These are phyloP conservation scores for Piromyces finnis DNA, from an alignment of 192 early-diverging fungal species.

Conservation along the genomic window DNA sequence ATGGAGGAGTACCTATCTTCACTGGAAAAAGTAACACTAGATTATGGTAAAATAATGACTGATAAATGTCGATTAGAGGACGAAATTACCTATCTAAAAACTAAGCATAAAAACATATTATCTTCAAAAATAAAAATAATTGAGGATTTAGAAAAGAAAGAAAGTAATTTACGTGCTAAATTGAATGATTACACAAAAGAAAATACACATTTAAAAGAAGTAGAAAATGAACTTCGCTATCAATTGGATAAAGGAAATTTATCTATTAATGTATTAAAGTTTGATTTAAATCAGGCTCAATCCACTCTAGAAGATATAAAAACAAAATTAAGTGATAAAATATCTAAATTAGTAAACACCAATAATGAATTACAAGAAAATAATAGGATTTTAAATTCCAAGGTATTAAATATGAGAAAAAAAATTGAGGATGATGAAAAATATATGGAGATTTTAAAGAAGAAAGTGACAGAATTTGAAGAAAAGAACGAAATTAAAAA, in stretches of 20 bases:
- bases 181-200: not conserved
- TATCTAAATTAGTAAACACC: not conserved
- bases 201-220: not conserved
- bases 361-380: not conserved
- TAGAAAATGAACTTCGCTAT: not conserved
- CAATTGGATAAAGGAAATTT: not conserved
- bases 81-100: not conserved
- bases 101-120: not conserved
- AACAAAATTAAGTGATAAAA: not conserved
- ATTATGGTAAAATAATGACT: not conserved
- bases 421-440: not conserved
- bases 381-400: not conserved
- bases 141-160: not conserved
- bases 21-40: not conserved
- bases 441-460: not conserved
- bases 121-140: not conserved
- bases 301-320: not conserved
- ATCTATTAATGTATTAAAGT: not conserved
- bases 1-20: not conserved
- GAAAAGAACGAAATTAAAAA: not conserved
- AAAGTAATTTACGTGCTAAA: not conserved
- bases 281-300: not conserved
- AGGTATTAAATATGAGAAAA: not conserved
- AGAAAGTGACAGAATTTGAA: not conserved
- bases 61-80: not conserved